Evolutionary conservation across 2,329 filamentous ascomycete genomes (phyloP).

Genomic region (Grosmannia serpens): DNA sequence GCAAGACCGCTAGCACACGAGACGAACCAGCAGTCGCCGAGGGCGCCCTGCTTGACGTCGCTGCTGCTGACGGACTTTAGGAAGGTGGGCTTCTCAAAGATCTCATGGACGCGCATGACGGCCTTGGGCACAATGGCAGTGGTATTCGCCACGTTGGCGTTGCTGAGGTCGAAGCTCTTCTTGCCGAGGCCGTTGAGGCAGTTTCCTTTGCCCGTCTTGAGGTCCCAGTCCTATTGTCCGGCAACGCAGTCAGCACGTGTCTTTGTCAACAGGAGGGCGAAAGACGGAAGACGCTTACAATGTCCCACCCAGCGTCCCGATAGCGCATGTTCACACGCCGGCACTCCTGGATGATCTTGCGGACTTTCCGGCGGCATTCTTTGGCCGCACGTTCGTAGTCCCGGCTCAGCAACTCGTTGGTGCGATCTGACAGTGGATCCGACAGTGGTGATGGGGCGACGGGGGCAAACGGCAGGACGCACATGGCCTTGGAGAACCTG

Average conservation of each 20-base stretch:
- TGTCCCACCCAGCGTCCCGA: constrained; percentile 50
- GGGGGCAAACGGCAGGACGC: constrained; percentile 53
- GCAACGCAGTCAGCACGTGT: not conserved
- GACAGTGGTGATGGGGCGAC: constrained; percentile 37
- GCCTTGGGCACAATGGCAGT: constrained; percentile 50
- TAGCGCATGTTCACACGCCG: constrained; percentile 69
- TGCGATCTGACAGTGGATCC: constrained; percentile 36
- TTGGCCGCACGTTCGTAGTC: constrained; percentile 54
- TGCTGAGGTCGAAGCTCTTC: constrained; percentile 38
- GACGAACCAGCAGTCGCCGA: constrained; percentile 79
- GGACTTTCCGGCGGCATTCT: constrained; percentile 50
- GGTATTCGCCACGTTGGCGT: constrained; percentile 23
- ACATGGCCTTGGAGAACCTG: constrained; percentile 53
- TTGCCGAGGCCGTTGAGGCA: constrained; percentile 42
- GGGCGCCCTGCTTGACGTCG: constrained; percentile 65
- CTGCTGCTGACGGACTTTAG: constrained; percentile 52
- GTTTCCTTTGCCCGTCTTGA: constrained; percentile 51
- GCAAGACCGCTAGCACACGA: constrained; percentile 66
- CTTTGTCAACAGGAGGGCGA: not conserved
- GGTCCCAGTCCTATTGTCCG: constrained; percentile 45
- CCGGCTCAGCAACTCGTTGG: constrained; percentile 47
- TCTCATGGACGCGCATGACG: constrained; percentile 64
- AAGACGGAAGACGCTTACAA: constrained; percentile 24
- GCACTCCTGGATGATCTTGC: constrained; percentile 54
- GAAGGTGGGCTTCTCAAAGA: constrained; percentile 65